A percentile compares a stretch with the other conserved stretches of the same genome.
These are phyloP conservation scores for Linum trigynum DNA, from an alignment of 345 rosid species.

Conservation along the genomic window DNA sequence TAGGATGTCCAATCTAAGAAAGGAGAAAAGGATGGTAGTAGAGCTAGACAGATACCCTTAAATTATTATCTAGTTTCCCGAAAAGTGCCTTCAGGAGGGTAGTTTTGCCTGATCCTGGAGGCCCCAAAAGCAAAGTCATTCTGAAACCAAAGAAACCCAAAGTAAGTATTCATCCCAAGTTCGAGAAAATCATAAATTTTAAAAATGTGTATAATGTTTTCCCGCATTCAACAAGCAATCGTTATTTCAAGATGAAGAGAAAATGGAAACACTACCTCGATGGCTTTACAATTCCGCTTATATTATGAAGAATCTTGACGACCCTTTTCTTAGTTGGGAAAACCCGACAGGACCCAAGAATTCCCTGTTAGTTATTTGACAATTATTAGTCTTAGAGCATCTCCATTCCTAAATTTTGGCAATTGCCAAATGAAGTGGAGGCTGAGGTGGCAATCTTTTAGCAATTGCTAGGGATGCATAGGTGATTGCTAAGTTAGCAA, in stretches of 20 bases:
- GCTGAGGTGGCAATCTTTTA: no score
- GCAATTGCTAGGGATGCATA: no score
- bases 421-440: no score
- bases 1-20: background rate
- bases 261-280: background rate
- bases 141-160: background rate
- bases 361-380: background rate
- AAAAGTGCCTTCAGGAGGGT: background rate
- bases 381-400: no score
- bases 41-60: background rate
- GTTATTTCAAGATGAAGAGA: background rate
- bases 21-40: background rate
- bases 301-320: background rate
- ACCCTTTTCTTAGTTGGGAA: conserved; percentile 1
- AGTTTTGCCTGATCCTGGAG: conserved; percentile 4
- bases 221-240: no score
- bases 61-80: background rate
- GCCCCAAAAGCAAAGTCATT: conserved; percentile 2
- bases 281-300: conserved; percentile 1
- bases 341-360: background rate
- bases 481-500: no score
- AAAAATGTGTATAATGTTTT: no score
- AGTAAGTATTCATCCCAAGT: background rate
- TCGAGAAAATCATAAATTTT: background rate
- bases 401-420: no score